phyloP scores from a whole-genome alignment of 371 early-diverging fungal species.

The Mucor plumbeus region DNA sequence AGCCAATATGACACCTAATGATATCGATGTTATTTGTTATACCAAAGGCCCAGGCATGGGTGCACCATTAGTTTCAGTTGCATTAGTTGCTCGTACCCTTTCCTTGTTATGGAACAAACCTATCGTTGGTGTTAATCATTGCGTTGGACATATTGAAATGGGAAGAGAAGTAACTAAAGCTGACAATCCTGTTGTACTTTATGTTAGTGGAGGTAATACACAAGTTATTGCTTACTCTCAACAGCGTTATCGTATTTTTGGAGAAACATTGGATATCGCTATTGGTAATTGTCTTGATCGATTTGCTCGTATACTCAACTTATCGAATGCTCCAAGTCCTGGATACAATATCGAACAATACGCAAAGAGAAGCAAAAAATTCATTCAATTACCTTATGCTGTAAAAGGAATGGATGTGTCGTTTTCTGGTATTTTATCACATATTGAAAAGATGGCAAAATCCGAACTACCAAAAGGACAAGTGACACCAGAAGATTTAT shows the following conservation, averaged over 20 bases:
- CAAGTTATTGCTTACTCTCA: constrained; percentile 99
- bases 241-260: constrained; percentile 96
- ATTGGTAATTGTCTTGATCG: constrained; percentile 99
- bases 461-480: constrained; percentile 64
- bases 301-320: constrained; percentile 92
- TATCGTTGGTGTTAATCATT: constrained; percentile 98
- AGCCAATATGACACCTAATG: constrained; percentile 74
- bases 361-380: constrained; percentile 92
- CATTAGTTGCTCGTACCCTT: constrained; percentile 95
- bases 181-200: constrained; percentile 96
- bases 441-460: constrained; percentile 83
- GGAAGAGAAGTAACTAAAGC: constrained; percentile 98
- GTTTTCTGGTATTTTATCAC: constrained; percentile 95
- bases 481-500: constrained; percentile 88
- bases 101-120: constrained; percentile 93
- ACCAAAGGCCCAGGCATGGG: constrained; percentile 99
- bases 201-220: constrained; percentile 99
- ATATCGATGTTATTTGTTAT: constrained; percentile 95
- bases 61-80: constrained; percentile 92
- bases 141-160: constrained; percentile 99
- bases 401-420: constrained; percentile 99
- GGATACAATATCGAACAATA: constrained; percentile 98
- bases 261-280: constrained; percentile 99
- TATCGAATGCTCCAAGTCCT: constrained; percentile 98
- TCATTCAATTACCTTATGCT: constrained; percentile 93